phyloP scores from a whole-genome alignment of 2,329 filamentous ascomycete species.

The Tolypocladium nubicola region DNA sequence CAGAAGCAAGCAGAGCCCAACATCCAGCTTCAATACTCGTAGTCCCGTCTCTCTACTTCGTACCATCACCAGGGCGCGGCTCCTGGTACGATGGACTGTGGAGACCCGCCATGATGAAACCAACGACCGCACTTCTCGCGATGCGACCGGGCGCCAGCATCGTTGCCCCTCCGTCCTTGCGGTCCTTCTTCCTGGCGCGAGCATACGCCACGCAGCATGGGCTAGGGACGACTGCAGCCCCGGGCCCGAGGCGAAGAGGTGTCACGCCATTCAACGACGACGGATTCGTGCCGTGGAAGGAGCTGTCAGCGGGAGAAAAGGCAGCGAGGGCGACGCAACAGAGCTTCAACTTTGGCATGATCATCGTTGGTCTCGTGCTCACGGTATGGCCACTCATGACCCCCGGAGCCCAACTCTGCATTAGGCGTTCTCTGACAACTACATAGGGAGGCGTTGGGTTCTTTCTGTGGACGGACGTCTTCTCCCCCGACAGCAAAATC shows the following conservation, averaged over 20 bases:
- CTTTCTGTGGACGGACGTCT: constrained; percentile 71
- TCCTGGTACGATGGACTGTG: constrained; percentile 23
- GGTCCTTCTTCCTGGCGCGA: constrained; percentile 30
- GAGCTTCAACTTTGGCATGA: constrained; percentile 74
- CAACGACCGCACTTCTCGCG: constrained; percentile 23
- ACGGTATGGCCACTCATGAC: constrained; percentile 47
- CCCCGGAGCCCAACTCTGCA: not conserved
- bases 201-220: constrained; percentile 50
- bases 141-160: constrained; percentile 21
- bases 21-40: not conserved
- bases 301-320: constrained; percentile 69
- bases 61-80: constrained; percentile 5
- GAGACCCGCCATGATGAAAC: constrained; percentile 35
- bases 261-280: constrained; percentile 83
- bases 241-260: constrained; percentile 47
- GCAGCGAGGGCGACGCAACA: constrained; percentile 79
- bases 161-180: constrained; percentile 17
- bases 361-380: constrained; percentile 62
- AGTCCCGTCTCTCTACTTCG: not conserved
- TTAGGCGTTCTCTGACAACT: not conserved
- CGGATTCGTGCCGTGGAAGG: constrained; percentile 68
- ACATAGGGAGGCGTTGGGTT: constrained; percentile 63
- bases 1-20: not conserved
- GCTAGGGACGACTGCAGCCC: constrained; percentile 20
- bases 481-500: constrained; percentile 76